These are phyloP conservation scores for Penicillium expansum DNA, from an alignment of 2,329 filamentous ascomycete genomes.

Conservation along the genomic window DNA sequence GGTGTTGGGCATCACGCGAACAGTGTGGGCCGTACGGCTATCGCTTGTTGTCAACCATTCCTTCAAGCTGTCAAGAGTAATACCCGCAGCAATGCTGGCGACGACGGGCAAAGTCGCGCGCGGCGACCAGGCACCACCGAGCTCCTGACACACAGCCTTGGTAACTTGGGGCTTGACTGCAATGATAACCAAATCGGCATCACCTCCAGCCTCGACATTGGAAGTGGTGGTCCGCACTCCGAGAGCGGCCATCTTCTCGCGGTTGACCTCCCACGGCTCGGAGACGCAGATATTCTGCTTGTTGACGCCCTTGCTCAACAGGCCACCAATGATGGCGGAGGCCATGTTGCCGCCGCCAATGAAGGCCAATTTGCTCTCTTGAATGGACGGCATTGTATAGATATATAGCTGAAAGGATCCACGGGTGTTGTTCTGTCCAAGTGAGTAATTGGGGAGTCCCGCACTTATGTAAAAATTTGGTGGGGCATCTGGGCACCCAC, in stretches of 20 bases:
- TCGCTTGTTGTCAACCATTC: conserved; percentile 30
- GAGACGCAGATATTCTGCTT: conserved; percentile 35
- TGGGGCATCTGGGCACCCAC: conserved; percentile 10
- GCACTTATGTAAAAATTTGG: conserved; percentile 14
- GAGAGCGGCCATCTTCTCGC: conserved; percentile 31
- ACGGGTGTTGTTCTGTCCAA: not conserved
- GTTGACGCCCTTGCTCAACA: conserved; percentile 28
- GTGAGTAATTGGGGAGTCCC: conserved; percentile 4
- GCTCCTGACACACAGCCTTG: conserved; percentile 34
- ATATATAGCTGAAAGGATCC: not conserved
- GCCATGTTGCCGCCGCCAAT: conserved; percentile 40
- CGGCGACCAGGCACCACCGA: conserved; percentile 27
- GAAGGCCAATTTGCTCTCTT: conserved; percentile 36
- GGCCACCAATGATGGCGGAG: conserved; percentile 36
- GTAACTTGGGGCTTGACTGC: conserved; percentile 38
- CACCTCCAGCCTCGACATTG: conserved; percentile 28
- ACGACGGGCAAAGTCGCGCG: conserved; percentile 29
- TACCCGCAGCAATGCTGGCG: conserved; percentile 37
- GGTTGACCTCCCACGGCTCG: conserved; percentile 38
- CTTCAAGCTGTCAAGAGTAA: conserved; percentile 31
- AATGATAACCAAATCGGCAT: conserved; percentile 34
- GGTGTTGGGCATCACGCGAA: conserved; percentile 40
- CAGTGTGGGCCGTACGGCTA: conserved; percentile 26
- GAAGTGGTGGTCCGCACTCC: conserved; percentile 33
- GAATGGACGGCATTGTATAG: conserved; percentile 28